Conservation (phyloP, 148 eudicot species). For the Rhododendron williamsianum region DNA sequence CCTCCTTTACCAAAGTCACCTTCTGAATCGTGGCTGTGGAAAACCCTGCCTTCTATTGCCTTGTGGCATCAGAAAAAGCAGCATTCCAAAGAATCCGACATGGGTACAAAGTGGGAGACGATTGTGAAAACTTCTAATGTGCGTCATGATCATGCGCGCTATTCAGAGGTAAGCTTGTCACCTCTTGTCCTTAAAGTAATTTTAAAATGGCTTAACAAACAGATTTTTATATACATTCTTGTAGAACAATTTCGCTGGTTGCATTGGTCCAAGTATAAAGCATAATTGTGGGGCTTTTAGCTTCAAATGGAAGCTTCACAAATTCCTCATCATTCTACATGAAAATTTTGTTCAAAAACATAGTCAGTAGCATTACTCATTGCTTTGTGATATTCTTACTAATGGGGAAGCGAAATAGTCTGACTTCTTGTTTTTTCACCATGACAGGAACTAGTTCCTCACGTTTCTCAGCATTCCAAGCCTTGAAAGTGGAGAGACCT, state of each 20-base stretch:
- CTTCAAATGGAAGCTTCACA: neutral
- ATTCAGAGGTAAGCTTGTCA: slow-evolving; percentile 61
- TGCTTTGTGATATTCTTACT: neutral
- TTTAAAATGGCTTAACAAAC: neutral
- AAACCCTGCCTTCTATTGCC: slow-evolving; percentile 58
- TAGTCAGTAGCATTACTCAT: neutral
- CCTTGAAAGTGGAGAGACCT: slow-evolving; percentile 20
- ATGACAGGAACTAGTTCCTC: slow-evolving; percentile 64
- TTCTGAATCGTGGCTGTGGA: slow-evolving; percentile 94
- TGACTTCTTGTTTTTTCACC: neutral
- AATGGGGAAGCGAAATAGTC: neutral
- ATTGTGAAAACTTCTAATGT: slow-evolving; percentile 81
- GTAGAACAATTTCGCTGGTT: neutral
- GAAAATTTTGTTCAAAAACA: neutral
- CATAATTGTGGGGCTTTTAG: neutral
- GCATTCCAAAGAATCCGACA: slow-evolving; percentile 24
- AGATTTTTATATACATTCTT: neutral
- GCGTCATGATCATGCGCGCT: slow-evolving; percentile 69
- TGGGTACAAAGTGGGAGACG: slow-evolving; percentile 80
- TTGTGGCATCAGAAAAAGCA: slow-evolving; percentile 47
- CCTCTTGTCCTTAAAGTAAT: neutral
- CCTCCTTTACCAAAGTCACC: slow-evolving; percentile 97
- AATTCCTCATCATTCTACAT: neutral
- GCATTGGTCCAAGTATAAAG: neutral
- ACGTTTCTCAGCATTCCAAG: slow-evolving; percentile 29